Conservation (phyloP, 2,329 filamentous ascomycete genomes). For the Pyrenophora seminiperda region DNA sequence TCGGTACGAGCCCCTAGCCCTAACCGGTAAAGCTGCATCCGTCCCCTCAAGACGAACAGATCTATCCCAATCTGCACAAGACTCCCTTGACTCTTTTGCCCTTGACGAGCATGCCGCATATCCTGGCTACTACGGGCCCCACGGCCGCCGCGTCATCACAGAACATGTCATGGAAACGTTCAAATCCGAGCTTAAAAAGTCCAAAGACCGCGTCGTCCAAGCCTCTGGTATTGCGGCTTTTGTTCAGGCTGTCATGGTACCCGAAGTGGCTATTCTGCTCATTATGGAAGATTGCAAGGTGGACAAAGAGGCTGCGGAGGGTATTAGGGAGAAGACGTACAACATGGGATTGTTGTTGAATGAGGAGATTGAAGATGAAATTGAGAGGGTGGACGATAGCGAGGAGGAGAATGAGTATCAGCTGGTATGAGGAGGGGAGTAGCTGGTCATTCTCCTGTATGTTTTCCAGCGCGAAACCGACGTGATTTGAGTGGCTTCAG, state of each 20-base stretch:
- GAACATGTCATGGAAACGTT: constrained; percentile 45
- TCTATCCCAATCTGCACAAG: constrained; percentile 46
- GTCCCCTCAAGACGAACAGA: constrained; percentile 48
- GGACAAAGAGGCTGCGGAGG: constrained; percentile 51
- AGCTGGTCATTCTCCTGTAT: too few relatives aligned
- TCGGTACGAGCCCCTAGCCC: constrained; percentile 29
- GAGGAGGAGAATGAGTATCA: constrained; percentile 24
- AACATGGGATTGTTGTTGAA: constrained; percentile 70
- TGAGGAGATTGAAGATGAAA: constrained; percentile 63
- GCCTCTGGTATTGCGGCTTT: constrained; percentile 40
- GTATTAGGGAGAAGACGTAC: constrained; percentile 69
- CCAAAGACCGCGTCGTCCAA: constrained; percentile 39
- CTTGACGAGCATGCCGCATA: constrained; percentile 27
- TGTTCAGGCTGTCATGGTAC: constrained; percentile 65
- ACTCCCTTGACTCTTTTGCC: constrained; percentile 35
- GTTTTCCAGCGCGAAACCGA: too few relatives aligned
- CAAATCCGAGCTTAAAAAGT: constrained; percentile 32
- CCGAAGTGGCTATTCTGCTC: constrained; percentile 64
- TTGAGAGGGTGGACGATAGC: constrained; percentile 34
- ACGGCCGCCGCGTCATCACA: constrained; percentile 73
- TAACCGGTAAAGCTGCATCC: constrained; percentile 34
- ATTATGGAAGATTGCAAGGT: constrained; percentile 64
- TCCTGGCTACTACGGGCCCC: constrained; percentile 80
- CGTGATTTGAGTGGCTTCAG: too few relatives aligned
- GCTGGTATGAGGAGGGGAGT: neutral